Evolutionary conservation across 768 basidiomycete genomes (phyloP).

Genomic region (Cystobasidium tubakii): DNA sequence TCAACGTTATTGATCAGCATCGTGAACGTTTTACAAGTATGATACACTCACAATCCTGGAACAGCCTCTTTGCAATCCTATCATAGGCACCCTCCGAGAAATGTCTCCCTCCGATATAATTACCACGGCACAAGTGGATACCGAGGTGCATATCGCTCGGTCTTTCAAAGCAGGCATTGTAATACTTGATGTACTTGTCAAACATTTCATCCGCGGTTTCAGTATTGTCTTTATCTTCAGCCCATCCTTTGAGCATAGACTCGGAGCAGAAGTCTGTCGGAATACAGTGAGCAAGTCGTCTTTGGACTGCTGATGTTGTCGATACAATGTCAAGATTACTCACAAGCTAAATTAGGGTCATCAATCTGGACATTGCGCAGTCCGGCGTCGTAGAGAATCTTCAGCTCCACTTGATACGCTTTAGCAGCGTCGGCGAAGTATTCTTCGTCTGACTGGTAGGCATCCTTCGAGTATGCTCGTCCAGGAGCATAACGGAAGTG

Average conservation of each 20-base stretch:
- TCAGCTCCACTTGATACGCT: constrained; percentile 55
- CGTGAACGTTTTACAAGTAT: no score
- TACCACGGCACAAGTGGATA: constrained; percentile 44
- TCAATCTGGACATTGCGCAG: constrained; percentile 54
- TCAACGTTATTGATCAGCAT: not conserved
- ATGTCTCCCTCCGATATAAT: constrained; percentile 43
- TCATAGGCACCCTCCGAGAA: constrained; percentile 47
- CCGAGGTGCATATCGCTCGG: constrained; percentile 46
- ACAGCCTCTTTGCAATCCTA: constrained; percentile 47
- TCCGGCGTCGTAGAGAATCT: constrained; percentile 54
- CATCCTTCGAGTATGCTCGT: constrained; percentile 49
- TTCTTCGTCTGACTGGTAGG: constrained; percentile 62
- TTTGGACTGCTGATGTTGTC: no score
- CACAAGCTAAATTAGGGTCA: constrained; percentile 58
- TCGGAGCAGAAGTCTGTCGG: constrained; percentile 54
- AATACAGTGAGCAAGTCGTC: no score
- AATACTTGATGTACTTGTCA: constrained; percentile 62
- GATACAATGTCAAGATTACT: no score
- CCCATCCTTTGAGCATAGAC: constrained; percentile 57
- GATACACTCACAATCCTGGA: constrained; percentile 34
- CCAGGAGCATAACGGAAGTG: constrained; percentile 44
- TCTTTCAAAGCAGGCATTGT: constrained; percentile 50
- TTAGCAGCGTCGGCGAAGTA: constrained; percentile 56
- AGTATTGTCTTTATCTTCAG: constrained; percentile 57
- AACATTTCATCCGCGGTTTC: constrained; percentile 56